phyloP scores from a whole-genome alignment of 2,329 filamentous ascomycete species.

The Fusarium sublunatum region DNA sequence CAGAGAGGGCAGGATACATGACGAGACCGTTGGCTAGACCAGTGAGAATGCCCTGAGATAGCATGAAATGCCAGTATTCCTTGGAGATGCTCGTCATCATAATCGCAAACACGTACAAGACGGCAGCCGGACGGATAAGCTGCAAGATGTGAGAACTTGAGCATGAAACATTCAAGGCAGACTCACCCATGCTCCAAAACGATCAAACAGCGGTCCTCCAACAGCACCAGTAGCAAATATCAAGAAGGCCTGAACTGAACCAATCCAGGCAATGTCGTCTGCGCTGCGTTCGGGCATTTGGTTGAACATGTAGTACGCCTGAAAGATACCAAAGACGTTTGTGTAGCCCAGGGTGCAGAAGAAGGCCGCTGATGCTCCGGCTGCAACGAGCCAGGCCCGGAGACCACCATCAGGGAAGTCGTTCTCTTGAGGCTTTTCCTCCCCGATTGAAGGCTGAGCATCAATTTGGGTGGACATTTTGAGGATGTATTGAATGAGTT shows the following conservation, averaged over 20 bases:
- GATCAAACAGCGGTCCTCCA: constrained; percentile 56
- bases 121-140: constrained; percentile 26
- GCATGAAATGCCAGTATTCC: constrained; percentile 63
- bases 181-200: constrained; percentile 53
- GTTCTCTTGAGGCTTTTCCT: not conserved
- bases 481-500: not conserved
- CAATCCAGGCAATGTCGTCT: constrained; percentile 47
- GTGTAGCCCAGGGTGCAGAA: constrained; percentile 46
- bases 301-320: constrained; percentile 44
- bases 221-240: constrained; percentile 48
- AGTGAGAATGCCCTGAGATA: constrained; percentile 60
- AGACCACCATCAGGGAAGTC: constrained; percentile 13
- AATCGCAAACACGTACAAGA: constrained; percentile 29
- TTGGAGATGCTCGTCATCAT: constrained; percentile 49
- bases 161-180: constrained; percentile 47
- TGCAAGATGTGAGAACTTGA: constrained; percentile 19
- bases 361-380: constrained; percentile 34
- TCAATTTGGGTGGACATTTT: not conserved
- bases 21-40: constrained; percentile 56
- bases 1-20: constrained; percentile 57
- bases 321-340: constrained; percentile 46
- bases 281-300: constrained; percentile 38
- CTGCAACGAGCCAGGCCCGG: constrained; percentile 34
- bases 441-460: not conserved
- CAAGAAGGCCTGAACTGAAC: constrained; percentile 41